phyloP scores from a whole-genome alignment of 805 yeast genomes.

The Candida andamanensis region DNA sequence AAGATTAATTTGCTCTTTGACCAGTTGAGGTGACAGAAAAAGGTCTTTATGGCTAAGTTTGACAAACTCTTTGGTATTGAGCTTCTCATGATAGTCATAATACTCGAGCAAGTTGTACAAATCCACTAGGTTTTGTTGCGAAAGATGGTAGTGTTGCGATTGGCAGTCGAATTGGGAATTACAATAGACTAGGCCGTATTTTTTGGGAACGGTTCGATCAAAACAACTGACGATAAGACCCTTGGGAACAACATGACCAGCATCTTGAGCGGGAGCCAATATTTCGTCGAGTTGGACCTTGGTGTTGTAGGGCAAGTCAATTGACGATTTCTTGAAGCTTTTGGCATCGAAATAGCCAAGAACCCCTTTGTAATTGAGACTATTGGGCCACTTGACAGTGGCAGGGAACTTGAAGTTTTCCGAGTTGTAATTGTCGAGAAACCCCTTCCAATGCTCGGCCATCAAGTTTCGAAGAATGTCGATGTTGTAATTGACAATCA shows the following conservation, averaged over 20 bases:
- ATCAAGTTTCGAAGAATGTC: slow-evolving; percentile 15
- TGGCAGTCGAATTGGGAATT: slow-evolving; percentile 5
- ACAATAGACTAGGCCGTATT: slow-evolving; percentile 26
- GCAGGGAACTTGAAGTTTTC: slow-evolving; percentile 17
- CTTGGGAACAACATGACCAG: slow-evolving; percentile 9
- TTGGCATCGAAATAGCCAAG: slow-evolving; percentile 24
- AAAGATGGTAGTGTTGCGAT: slow-evolving; percentile 1
- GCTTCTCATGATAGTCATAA: slow-evolving; percentile 22
- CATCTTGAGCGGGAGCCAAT: slow-evolving; percentile 5
- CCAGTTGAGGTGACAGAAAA: slow-evolving; percentile 10
- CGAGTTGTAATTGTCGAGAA: slow-evolving; percentile 20
- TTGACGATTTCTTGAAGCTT: slow-evolving; percentile 26
- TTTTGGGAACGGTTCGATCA: slow-evolving; percentile 21
- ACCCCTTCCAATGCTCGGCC: slow-evolving; percentile 25
- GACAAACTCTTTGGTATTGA: slow-evolving; percentile 14
- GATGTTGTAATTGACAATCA: slow-evolving; percentile 14
- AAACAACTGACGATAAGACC: slow-evolving; percentile 28
- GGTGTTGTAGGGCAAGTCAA: slow-evolving; percentile 13
- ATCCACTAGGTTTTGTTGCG: slow-evolving; percentile 13
- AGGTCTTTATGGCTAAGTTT: slow-evolving; percentile 13
- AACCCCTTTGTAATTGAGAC: slow-evolving; percentile 31
- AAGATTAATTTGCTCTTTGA: slow-evolving; percentile 11
- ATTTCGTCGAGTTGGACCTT: slow-evolving; percentile 17
- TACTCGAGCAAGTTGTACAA: slow-evolving; percentile 30
- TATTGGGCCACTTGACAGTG: slow-evolving; percentile 31